Conservation (phyloP, 768 basidiomycete genomes). For the Mycena capillaripes region DNA sequence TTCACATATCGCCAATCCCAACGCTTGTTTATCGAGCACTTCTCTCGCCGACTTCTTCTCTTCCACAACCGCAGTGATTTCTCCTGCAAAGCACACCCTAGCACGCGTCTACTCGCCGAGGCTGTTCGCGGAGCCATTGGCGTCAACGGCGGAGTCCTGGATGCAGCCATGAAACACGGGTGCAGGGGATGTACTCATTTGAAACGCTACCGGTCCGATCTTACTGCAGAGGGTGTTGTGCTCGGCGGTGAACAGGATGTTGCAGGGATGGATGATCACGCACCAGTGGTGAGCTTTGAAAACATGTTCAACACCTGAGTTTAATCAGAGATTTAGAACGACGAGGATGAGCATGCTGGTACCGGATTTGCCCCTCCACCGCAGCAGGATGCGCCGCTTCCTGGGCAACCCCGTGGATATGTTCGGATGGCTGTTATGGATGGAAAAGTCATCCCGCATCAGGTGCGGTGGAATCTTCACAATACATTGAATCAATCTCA, state of each 20-base stretch:
- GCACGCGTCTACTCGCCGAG: constrained; percentile 17
- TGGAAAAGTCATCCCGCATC: constrained; percentile 46
- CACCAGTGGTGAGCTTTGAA: not conserved
- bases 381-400: constrained; percentile 24
- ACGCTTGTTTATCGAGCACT: constrained; percentile 46
- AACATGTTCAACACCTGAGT: not conserved
- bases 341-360: constrained; percentile 46
- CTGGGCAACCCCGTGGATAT: constrained; percentile 33
- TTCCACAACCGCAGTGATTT: constrained; percentile 33
- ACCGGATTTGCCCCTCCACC: constrained; percentile 26
- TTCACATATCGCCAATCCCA: constrained; percentile 42
- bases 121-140: constrained; percentile 34
- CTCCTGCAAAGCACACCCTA: constrained; percentile 36
- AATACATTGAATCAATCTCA: too few relatives aligned
- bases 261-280: not conserved
- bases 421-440: constrained; percentile 51
- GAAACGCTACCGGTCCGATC: constrained; percentile 9
- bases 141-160: constrained; percentile 28
- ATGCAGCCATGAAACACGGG: constrained; percentile 1
- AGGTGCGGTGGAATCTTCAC: constrained; percentile 25
- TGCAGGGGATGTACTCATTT: constrained; percentile 17
- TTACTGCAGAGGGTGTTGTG: not conserved
- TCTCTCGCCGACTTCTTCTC: constrained; percentile 38
- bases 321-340: constrained; percentile 19
- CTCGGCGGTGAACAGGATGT: constrained; percentile 7